Evolutionary conservation across 179 eudicot species (phyloP).

Genomic region (Amaranthus tricolor): DNA sequence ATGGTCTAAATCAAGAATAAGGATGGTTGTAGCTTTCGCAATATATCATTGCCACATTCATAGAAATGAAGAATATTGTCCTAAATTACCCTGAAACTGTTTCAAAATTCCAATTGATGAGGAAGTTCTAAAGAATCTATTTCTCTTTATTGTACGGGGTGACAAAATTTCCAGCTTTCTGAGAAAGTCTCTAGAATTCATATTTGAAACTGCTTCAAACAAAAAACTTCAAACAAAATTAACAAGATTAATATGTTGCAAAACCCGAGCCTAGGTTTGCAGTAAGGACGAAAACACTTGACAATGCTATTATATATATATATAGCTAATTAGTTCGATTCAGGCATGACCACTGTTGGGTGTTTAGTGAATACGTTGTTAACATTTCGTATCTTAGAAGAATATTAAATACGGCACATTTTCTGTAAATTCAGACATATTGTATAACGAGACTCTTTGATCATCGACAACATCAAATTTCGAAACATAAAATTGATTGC

Average conservation of each 20-base stretch:
- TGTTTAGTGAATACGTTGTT: not conserved
- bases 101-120: not conserved
- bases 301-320: not conserved
- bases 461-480: not conserved
- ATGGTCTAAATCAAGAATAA: no score
- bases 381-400: not conserved
- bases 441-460: not conserved
- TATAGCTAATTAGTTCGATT: not conserved
- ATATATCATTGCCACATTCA: no score
- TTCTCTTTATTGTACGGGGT: slow-evolving; percentile 40
- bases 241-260: slow-evolving; percentile 16
- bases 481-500: not conserved
- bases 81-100: no score
- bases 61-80: no score
- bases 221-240: slow-evolving; percentile 74
- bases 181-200: slow-evolving; percentile 76
- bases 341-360: not conserved
- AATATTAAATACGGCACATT: not conserved
- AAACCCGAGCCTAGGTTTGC: not conserved
- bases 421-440: not conserved
- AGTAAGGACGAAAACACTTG: no score
- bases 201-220: slow-evolving; percentile 74
- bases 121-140: not conserved
- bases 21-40: no score
- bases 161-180: slow-evolving; percentile 81